A percentile compares a stretch with the other conserved stretches of the same genome.
Conservation (phyloP, 2,329 filamentous ascomycete species). For the Aspergillus fumigatiaffinis region DNA sequence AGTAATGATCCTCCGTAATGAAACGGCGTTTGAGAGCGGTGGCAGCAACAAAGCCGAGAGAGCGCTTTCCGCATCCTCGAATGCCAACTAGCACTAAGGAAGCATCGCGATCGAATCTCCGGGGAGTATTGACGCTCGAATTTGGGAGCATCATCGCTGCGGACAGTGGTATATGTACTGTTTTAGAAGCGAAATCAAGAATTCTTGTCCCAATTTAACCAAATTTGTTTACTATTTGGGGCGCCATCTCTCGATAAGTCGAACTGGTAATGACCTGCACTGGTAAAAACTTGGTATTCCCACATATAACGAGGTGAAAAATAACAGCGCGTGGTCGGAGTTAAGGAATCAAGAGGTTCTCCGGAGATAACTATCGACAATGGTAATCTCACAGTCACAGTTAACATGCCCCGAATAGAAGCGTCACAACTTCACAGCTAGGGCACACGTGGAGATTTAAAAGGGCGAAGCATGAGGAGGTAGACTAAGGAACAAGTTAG, state of each 20-base stretch:
- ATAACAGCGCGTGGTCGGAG: background rate
- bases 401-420: too few relatives aligned
- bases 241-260: background rate
- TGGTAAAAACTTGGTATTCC: background rate
- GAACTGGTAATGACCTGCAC: background rate
- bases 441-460: background rate
- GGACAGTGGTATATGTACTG: background rate
- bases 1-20: slow-evolving; percentile 44
- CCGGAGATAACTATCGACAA: background rate
- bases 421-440: too few relatives aligned
- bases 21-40: slow-evolving; percentile 41
- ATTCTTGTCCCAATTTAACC: background rate
- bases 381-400: background rate
- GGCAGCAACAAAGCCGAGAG: slow-evolving; percentile 41
- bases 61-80: slow-evolving; percentile 43
- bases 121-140: slow-evolving; percentile 9
- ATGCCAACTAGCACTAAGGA: slow-evolving; percentile 43
- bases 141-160: slow-evolving; percentile 11
- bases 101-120: slow-evolving; percentile 35
- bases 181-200: background rate
- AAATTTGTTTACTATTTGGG: background rate
- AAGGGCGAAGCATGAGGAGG: background rate
- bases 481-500: background rate
- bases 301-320: background rate
- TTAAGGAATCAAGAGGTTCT: background rate